These are phyloP conservation scores for Pythium vanterpoolii DNA, from an alignment of 352 stramenopile species.

Conservation along the genomic window DNA sequence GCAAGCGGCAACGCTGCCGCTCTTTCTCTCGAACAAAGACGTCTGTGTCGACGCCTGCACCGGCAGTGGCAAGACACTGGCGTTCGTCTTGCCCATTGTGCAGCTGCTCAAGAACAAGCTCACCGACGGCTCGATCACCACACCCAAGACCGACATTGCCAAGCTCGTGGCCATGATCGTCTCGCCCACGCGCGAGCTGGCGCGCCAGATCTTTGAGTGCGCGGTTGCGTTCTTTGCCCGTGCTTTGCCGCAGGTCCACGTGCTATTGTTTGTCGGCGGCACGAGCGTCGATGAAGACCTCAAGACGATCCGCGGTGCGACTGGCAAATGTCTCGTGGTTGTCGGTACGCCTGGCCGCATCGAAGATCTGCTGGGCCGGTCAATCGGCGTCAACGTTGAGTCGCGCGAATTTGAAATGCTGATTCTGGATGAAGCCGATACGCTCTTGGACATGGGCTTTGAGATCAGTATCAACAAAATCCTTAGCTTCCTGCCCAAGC, in stretches of 20 bases:
- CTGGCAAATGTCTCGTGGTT: slow-evolving; percentile 69
- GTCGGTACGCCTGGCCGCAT: slow-evolving; percentile 83
- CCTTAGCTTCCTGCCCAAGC: slow-evolving; percentile 94
- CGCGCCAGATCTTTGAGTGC: slow-evolving; percentile 81
- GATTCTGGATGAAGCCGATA: slow-evolving; percentile 99
- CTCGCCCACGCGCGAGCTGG: slow-evolving; percentile 88
- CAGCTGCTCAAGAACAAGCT: slow-evolving; percentile 85
- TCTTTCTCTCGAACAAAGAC: slow-evolving; percentile 94
- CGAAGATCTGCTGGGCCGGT: slow-evolving; percentile 87
- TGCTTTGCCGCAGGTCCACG: slow-evolving; percentile 60
- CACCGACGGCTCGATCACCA: slow-evolving; percentile 51
- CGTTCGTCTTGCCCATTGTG: slow-evolving; percentile 93
- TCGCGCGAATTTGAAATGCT: slow-evolving; percentile 95
- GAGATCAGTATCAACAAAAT: slow-evolving; percentile 95
- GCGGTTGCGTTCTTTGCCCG: slow-evolving; percentile 57
- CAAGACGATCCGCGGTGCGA: slow-evolving; percentile 48
- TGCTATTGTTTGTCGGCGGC: slow-evolving; percentile 89
- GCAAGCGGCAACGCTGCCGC: slow-evolving; percentile 88
- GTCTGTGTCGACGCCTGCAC: slow-evolving; percentile 94
- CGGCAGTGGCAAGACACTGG: slow-evolving; percentile 93
- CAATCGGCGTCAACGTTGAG: slow-evolving; percentile 73
- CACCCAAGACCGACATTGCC: slow-evolving; percentile 49
- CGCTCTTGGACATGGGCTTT: slow-evolving; percentile 98
- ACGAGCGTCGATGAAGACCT: slow-evolving; percentile 87
- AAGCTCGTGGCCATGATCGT: slow-evolving; percentile 85